Evolutionary conservation across 495 filamentous ascomycete species (phyloP), one percentile per base, ranked within the genome.

Genomic region (Staphylotrichum tortipilum): DNA sequence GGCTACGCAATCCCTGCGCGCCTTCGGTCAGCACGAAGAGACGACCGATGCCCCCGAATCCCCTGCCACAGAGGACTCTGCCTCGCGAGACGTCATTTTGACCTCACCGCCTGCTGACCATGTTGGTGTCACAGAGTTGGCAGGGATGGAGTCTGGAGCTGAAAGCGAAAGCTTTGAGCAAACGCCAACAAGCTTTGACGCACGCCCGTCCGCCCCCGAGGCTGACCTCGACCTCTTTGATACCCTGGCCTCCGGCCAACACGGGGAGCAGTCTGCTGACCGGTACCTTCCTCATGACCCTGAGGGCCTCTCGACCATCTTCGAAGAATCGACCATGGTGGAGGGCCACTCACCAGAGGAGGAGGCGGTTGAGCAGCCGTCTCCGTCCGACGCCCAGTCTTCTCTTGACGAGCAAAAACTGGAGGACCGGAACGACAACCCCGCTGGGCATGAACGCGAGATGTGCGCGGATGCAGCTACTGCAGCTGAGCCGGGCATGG

Each of bases 261-360:
- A 34, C 19, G 48, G 15, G 21, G 38, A 14, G 11, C 29, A 44
- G 8, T 26, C 23, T 12, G 50, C 59, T 1, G 38, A 38, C 12
- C 37, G 33, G 18, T 58, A 54, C 37, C 36, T 15, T 2, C 39
- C 49, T 7, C 47, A 53, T n/a, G 50, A 64, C 19, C 56, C 61
- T 1, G 61, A 64, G 42, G 56, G 59, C 4, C 47, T 64, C 8
- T 60, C 61, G 19, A 64, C 61, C 14, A 64, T 64, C 26, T 60
- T 54, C 23, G 61, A 64, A 28, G 61, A 64, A 43, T 50, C 45
- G 18, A 48, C 43, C 11, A 35, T 43, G 2, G 7, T 55, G 2
- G 53, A 57, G 9, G 6, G 3, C 3, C 19, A 3, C 17, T 7
- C 28, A 15, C 12, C 29, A 30, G 22, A 30, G 7, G 10, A 11